Base-by-base conservation (phyloP, 371 early-diverging fungal species). In the Chytridiales sp. region DNA sequence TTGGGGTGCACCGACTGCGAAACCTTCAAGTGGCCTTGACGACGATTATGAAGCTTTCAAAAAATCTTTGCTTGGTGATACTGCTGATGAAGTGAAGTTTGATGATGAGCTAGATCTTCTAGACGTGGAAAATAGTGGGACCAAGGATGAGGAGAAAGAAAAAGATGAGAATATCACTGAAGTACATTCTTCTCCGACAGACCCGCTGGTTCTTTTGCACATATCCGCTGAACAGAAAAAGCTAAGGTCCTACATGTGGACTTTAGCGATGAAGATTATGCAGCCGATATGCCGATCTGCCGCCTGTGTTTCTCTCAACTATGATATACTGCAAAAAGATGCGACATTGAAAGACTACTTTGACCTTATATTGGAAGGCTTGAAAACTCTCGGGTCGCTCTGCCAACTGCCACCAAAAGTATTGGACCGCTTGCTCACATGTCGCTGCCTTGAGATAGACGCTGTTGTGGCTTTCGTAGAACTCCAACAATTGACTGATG, bases 21-120 rank as follows among this genome's bases (percentile, higher is more conserved):
- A 22, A 47, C 9, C 17, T 11, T 9, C 41, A 34, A 47, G 34
- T 34, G 22, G 32, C 21, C 13, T 61, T 3, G 69, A 69, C 31
- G 71, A 73, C 35, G 81, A 81, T 32, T 76, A 66, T 56, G 74
- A 70, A 26, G 77, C 70, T 0, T 77, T 78, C 56, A 68, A 74
- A 21, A 59, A 41, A 38, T 51, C 64, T 3, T 41, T 73, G 19
- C 51, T 61, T 0, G 65, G 40, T n/a, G 41, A 21, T 27, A 29
- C 24, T 26, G 64, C 21, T 24, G 29, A 48, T 9, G 59, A 63
- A n/a, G 65, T 67, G 52, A 50, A 13, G 11, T 6, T 9, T 4
- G 50, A n/a, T 3, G 66, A 61, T 40, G 61, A 62, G 26, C 19
- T 50, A 1, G 63, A 62, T n/a, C 27, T 47, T 26, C 36, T 47